Base-by-base conservation (phyloP, 108 stramenopile genomes). In the Nannochloropsis salina region DNA sequence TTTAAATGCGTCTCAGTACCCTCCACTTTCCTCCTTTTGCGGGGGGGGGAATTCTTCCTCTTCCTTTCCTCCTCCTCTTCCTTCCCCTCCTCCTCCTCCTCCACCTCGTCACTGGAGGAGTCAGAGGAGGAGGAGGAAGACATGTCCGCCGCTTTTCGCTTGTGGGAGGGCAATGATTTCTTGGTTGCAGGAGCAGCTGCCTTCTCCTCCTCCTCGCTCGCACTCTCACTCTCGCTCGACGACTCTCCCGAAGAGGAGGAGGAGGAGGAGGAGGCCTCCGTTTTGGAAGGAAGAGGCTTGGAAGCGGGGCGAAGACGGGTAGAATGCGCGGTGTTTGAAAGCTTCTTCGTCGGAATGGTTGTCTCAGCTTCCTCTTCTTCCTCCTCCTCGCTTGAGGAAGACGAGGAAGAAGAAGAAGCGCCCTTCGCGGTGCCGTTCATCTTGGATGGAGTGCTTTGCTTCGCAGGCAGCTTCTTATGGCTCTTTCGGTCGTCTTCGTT, bases 61-160 rank as follows among this genome's bases (percentile, higher is more conserved):
- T 86, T 45, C 80, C 80, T 45, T 43, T 80, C 86, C 15, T 90
- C 90, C 51, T 86, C 86, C 20, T 88, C 81, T 41, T 41, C 12
- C 12, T 85, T 85, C 31, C 86, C 74, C 21, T 86, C 90, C 9
- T 80, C 86, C 11, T 86, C 80, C 0, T 44, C 43, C 83, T 83
- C 83, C 9, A 83, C 86, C 12, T 82, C 82, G 9, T 51, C 45
- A 22, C 45, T 44, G 6, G 61, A 74, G 3, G 61, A 74, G 61
- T 15, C 15, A n/a, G 61, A 74, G 61, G 61, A 74, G n/a, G 61
- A 74, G 61, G 61, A 74, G 61, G 61, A 74, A n/a, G 80, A 42
- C 44, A 51, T 40, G 4, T 41, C 88, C 42, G 85, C 80, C 6
- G 43, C 61, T 85, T 85, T 88, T 20, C 47, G 80, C 31, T 83